Conservation (phyloP, 148 eudicot species). For the Oxyria digyna region DNA sequence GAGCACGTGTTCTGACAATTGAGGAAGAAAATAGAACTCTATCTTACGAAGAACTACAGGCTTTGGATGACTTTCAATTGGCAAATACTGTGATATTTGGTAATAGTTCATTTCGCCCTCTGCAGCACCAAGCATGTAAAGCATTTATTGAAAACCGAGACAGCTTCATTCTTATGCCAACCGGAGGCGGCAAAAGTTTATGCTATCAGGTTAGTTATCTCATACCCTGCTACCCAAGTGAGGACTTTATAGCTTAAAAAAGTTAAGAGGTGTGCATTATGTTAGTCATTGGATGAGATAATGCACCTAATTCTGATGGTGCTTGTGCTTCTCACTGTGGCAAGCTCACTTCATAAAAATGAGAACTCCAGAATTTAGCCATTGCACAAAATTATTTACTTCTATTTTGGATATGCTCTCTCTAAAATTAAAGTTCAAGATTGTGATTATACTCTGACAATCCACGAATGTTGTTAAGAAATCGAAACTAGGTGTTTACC, state of each 20-base stretch:
- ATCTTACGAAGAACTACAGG: constrained; percentile 57
- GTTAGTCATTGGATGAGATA: background rate
- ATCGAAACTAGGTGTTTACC: background rate
- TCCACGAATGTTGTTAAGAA: background rate
- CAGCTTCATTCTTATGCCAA: constrained; percentile 91
- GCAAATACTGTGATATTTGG: constrained; percentile 95
- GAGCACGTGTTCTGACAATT: constrained; percentile 14
- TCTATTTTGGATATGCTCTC: background rate
- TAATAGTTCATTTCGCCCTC: constrained; percentile 64
- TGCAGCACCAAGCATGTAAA: constrained; percentile 92
- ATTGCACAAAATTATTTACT: background rate
- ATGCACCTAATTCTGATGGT: background rate
- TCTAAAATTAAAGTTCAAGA: background rate
- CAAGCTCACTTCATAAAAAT: background rate
- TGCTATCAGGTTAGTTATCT: constrained; percentile 69
- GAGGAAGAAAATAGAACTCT: constrained; percentile 30
- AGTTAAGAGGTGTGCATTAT: background rate
- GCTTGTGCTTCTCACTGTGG: background rate
- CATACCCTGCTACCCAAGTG: constrained; percentile 1
- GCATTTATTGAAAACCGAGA: constrained; percentile 54
- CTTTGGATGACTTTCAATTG: constrained; percentile 81
- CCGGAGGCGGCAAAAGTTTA: constrained; percentile 98
- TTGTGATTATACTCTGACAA: background rate
- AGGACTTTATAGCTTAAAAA: background rate
- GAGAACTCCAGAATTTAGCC: background rate